A percentile compares a stretch with the other conserved stretches of the same genome.
These are phyloP conservation scores for Dactylorhiza incarnata DNA, from an alignment of 106 monocot genomes.

Conservation along the genomic window DNA sequence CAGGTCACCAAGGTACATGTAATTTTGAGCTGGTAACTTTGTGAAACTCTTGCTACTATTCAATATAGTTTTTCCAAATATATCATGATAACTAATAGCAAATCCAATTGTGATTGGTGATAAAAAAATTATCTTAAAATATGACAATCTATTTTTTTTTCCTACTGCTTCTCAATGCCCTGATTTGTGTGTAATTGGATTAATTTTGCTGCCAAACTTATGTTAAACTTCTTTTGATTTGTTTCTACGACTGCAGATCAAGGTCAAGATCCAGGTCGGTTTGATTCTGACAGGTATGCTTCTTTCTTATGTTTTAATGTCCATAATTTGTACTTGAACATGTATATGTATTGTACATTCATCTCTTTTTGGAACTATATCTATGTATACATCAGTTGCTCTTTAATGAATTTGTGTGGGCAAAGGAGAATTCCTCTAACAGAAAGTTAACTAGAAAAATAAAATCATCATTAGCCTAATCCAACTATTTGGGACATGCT, in stretches of 20 bases:
- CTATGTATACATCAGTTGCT: background rate
- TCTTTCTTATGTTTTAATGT: background rate
- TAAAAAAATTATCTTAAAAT: background rate
- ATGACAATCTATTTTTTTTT: background rate
- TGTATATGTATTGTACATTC: background rate
- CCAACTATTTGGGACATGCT: no score
- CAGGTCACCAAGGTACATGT: slow-evolving; percentile 12
- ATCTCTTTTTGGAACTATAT: background rate
- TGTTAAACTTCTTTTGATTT: background rate
- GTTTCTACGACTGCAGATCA: background rate
- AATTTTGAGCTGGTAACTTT: background rate
- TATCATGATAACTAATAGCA: background rate
- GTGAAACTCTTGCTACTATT: background rate
- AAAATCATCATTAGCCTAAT: no score
- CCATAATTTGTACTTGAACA: background rate
- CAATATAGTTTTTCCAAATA: background rate
- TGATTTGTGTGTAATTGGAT: background rate
- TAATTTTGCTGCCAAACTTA: background rate
- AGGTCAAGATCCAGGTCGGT: slow-evolving; percentile 9
- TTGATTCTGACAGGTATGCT: slow-evolving; percentile 4
- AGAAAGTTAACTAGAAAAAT: background rate
- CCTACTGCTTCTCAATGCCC: background rate
- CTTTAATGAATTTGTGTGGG: background rate
- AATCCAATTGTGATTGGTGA: background rate
- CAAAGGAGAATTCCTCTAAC: background rate